Base-by-base conservation (phyloP, 73 alveolate species). In the Paramecium caudatum region DNA sequence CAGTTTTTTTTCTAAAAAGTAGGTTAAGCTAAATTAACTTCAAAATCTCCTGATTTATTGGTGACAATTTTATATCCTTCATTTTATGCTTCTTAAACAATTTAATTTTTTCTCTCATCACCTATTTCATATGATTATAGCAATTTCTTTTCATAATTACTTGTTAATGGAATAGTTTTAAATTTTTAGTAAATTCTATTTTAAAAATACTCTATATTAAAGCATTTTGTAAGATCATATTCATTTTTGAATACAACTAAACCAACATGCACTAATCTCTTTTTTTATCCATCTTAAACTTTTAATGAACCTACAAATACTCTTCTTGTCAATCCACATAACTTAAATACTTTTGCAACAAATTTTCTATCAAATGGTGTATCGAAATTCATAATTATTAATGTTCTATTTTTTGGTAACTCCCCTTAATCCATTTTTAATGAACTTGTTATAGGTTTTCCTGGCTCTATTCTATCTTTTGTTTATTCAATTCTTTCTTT, bases 321-420 rank as follows among this genome's bases (percentile, higher is more conserved):
- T 45, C 88, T 74, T 74, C 88, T 30, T 10, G 43, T 39, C 1
- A 41, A 21, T 13, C 88, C 88, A 74, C 88, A 74, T 41, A 74
- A 12, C 43, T 74, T 74, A 74, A 74, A 74, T 39, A 74, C 23
- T 39, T 74, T 74, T 10, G 39, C 68, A 6, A 74, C 43, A 16
- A 6, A 17, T 74, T 74, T 74, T 17, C 62, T 30, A 37, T 74
- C 88, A 74, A 74, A 74, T 1, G 39, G 19, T 17, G 9, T n/a
- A 74, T 74, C 88, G 37, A 74, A 74, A 43, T 74, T 74, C 88
- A 74, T 74, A 39, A 74, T 74, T 39, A 74, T 43, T 19, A 74
- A 74, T 41, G 88, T 41, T 41, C 88, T 74, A 74, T 45, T 45
- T 13, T 74, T 41, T 5, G 88, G 88, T 10, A 74, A 19, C 8